A percentile compares a stretch with the other conserved stretches of the same genome.
Conservation (phyloP, 345 rosid genomes). For the Xanthoceras sorbifolium region DNA sequence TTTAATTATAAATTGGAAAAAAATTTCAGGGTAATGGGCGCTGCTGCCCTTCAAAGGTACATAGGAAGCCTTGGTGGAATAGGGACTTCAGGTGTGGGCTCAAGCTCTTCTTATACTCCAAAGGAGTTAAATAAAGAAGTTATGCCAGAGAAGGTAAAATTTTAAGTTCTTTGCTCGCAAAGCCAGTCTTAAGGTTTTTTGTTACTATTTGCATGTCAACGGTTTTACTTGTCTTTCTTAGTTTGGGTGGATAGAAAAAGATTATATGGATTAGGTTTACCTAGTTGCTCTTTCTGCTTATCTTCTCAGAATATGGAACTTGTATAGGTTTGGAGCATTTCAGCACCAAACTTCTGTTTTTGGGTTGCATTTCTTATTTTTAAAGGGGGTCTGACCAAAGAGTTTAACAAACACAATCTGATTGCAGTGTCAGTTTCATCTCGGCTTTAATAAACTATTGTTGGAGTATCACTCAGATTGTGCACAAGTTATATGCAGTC, state of each 20-base stretch:
- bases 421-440: not conserved
- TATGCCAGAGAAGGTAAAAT: constrained; percentile 83
- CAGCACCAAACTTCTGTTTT: not conserved
- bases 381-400: not conserved
- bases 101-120: constrained; percentile 87
- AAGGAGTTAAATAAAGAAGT: constrained; percentile 94
- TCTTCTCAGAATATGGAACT: not conserved
- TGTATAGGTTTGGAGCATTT: not conserved
- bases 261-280: not conserved
- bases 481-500: constrained; percentile 7
- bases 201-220: not conserved
- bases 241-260: not conserved
- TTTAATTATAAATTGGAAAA: constrained; percentile 12
- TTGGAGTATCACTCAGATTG: not conserved
- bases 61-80: constrained; percentile 94
- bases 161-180: constrained; percentile 6
- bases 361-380: not conserved
- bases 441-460: not conserved
- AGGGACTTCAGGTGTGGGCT: constrained; percentile 96
- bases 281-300: not conserved
- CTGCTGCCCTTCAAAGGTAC: constrained; percentile 93
- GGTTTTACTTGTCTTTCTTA: not conserved
- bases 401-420: not conserved
- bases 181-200: constrained; percentile 3
- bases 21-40: constrained; percentile 86